Evolutionary conservation across 2,329 filamentous ascomycete genomes (phyloP).

Genomic region (Diaporthe ilicicola): DNA sequence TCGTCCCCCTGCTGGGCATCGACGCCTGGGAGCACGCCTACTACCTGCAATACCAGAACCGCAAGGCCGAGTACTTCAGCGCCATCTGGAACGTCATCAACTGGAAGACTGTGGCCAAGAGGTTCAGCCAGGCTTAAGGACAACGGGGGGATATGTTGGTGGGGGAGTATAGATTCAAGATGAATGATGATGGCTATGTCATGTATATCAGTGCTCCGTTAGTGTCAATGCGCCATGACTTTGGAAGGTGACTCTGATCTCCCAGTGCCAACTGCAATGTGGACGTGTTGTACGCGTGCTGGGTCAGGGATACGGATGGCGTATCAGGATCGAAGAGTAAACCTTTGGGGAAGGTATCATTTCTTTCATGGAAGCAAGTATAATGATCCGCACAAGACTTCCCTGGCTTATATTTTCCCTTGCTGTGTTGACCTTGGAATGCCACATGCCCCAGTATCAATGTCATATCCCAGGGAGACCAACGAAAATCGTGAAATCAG

Average conservation of each 20-base stretch:
- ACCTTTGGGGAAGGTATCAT: background rate
- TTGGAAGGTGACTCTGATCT: background rate
- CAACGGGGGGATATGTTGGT: background rate
- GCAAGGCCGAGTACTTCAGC: conserved; percentile 94
- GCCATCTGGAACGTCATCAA: conserved; percentile 96
- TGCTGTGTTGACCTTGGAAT: too few relatives aligned
- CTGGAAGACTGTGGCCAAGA: conserved; percentile 89
- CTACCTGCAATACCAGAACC: conserved; percentile 96
- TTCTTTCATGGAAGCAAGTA: background rate
- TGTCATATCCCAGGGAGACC: too few relatives aligned
- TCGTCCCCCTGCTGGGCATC: conserved; percentile 83
- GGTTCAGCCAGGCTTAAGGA: conserved; percentile 56
- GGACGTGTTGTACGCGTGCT: background rate
- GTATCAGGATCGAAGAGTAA: background rate
- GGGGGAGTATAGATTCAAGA: background rate
- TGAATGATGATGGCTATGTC: background rate
- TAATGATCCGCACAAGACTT: background rate
- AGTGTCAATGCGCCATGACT: background rate
- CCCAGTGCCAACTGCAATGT: background rate
- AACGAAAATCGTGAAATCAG: too few relatives aligned
- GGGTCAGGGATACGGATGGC: background rate
- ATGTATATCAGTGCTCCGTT: conserved; percentile 1
- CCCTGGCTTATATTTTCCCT: too few relatives aligned
- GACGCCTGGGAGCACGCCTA: conserved; percentile 98
- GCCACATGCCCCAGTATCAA: too few relatives aligned